Base-by-base conservation (phyloP, 345 rosid genomes). In the Euphorbia peplus region DNA sequence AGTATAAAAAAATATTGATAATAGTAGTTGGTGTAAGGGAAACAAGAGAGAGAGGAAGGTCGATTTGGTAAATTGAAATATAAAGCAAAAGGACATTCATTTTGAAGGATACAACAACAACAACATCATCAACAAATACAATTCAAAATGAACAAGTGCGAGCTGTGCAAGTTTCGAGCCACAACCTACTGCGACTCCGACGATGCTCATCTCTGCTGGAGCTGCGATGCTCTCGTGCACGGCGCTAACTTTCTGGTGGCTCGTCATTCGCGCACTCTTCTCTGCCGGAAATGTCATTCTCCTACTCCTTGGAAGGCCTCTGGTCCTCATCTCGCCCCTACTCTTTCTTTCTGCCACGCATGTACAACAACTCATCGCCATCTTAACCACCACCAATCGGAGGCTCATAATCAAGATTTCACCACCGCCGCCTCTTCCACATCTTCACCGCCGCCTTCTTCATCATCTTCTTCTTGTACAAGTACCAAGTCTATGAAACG, bases 221-320 rank as follows among this genome's bases (percentile, higher is more conserved):
- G 68, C 76, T 88, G 95, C 71, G 95, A 88, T 64, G 78, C 79
- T 59, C 78, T 75, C 68, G 91, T 88, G 39, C 95, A 86, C 76
- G 88, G 85, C 24, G 91, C 95, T 60, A 88, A 88, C 81, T 88
- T 88, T 76, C 89, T 88, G 42, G 95, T 88, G 6, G 91, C 95
- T 0, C 70, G 89, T 14, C 95, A 88, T 70, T 56, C 74, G 14
- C 77, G 95, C 15, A 67, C 70, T 22, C 86, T 88, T 10, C 88
- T 88, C 28, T 88, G 95, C 72, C 79, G 75, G 58, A 50, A 67
- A 14, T 88, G 95, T 64, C 79, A 78, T 58, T 79, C 79, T 22
- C 73, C 47, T 13, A 86, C 95, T 26, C 87, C 84, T 1, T 85
- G 91, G 95, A 79, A 73, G 63, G 91, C 95, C 69, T 73, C 85